These are phyloP conservation scores for Aspergillus asperescens DNA, from an alignment of 495 filamentous ascomycete species.

Conservation along the genomic window DNA sequence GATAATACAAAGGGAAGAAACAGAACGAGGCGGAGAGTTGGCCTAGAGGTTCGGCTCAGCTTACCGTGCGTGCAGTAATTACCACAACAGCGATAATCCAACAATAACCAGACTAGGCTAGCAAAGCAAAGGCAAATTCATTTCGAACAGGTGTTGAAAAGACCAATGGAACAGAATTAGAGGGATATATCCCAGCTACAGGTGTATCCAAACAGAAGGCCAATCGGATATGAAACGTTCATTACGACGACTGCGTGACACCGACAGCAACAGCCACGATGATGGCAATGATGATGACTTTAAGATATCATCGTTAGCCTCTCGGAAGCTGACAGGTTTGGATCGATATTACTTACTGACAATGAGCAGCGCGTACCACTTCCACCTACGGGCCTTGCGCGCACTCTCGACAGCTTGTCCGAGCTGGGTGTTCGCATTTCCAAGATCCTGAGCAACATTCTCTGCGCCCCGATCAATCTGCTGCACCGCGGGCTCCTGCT, in stretches of 20 bases:
- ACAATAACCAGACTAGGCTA: not conserved
- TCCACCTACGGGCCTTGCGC: conserved; percentile 79
- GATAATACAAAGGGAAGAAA: conserved; percentile 14
- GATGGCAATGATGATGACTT: conserved; percentile 49
- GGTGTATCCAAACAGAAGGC: not conserved
- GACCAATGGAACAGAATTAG: not conserved
- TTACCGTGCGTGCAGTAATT: conserved; percentile 9
- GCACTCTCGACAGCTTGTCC: conserved; percentile 72
- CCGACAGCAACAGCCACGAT: conserved; percentile 47
- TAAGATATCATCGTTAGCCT: not conserved
- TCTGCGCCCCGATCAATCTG: conserved; percentile 79
- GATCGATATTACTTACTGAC: conserved; percentile 52
- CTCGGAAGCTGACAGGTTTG: not conserved
- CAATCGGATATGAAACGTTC: not conserved
- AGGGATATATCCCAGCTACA: not conserved
- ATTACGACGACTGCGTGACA: conserved; percentile 35
- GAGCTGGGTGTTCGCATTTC: conserved; percentile 76
- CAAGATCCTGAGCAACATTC: conserved; percentile 70
- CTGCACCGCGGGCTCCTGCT: conserved; percentile 72
- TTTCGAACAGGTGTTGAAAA: not conserved
- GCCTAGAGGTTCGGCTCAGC: conserved; percentile 2
- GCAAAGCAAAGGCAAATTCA: not conserved
- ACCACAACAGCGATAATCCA: conserved; percentile 1
- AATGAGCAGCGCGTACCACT: conserved; percentile 93
- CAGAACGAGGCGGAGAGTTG: conserved; percentile 7